Conservation (phyloP, 2,329 filamentous ascomycete species). For the Westerdykella aurantiaca region DNA sequence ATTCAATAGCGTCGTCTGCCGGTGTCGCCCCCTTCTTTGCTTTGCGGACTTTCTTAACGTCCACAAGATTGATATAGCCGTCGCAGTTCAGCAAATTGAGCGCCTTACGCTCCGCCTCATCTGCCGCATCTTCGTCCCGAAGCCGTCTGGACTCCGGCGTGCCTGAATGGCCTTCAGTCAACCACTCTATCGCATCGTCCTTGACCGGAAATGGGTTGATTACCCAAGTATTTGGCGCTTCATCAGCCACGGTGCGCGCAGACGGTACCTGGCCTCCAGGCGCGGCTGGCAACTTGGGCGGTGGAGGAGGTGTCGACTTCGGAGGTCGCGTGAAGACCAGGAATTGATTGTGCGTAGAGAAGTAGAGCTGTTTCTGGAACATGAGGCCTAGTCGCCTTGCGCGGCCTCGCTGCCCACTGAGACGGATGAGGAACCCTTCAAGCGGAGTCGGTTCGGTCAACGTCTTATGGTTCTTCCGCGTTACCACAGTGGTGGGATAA, state of each 20-base stretch:
- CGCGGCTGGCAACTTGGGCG: slow-evolving; percentile 48
- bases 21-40: slow-evolving; percentile 48
- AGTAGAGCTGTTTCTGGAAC: slow-evolving; percentile 62
- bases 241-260: slow-evolving; percentile 49
- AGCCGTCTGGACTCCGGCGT: slow-evolving; percentile 43
- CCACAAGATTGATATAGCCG: slow-evolving; percentile 58
- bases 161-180: slow-evolving; percentile 39
- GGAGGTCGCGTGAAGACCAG: slow-evolving; percentile 58
- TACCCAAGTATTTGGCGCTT: slow-evolving; percentile 56
- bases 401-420: slow-evolving; percentile 58
- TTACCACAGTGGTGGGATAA: slow-evolving; percentile 51
- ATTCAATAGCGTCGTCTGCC: slow-evolving; percentile 49
- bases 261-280: slow-evolving; percentile 47
- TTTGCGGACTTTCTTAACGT: slow-evolving; percentile 53
- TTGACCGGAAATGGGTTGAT: slow-evolving; percentile 56
- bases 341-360: slow-evolving; percentile 58
- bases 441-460: slow-evolving; percentile 56
- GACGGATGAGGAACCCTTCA: slow-evolving; percentile 60
- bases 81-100: slow-evolving; percentile 56
- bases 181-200: slow-evolving; percentile 53
- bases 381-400: slow-evolving; percentile 54
- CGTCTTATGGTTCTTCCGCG: slow-evolving; percentile 36
- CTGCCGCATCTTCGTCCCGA: slow-evolving; percentile 54
- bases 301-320: slow-evolving; percentile 52
- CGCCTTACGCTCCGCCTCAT: slow-evolving; percentile 54